These are phyloP conservation scores for Monosporascus ibericus DNA, from an alignment of 2,329 filamentous ascomycete genomes.

Conservation along the genomic window DNA sequence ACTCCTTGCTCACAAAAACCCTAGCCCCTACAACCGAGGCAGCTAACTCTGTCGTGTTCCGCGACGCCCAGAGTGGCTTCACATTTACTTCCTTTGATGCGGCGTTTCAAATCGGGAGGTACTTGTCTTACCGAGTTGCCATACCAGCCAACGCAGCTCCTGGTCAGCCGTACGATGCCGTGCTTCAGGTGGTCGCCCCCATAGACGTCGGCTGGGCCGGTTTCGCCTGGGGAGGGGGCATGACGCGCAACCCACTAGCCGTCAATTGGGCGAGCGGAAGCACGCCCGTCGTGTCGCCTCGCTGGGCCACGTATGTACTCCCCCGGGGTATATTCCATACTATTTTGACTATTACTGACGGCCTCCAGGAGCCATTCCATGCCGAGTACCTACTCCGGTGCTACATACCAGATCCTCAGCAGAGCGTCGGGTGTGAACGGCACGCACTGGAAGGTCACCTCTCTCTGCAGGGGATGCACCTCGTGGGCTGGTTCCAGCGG, in stretches of 20 bases:
- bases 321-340: neutral
- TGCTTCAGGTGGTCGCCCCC: constrained; percentile 38
- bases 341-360: neutral
- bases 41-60: constrained; percentile 18
- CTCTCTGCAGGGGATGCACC: constrained; percentile 30
- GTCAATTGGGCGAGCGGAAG: constrained; percentile 38
- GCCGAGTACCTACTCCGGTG: constrained; percentile 23
- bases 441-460: constrained; percentile 35
- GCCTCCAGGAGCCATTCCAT: constrained; percentile 27
- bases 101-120: constrained; percentile 18
- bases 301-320: constrained; percentile 37
- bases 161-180: constrained; percentile 30
- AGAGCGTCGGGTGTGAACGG: constrained; percentile 32
- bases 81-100: constrained; percentile 22
- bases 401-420: constrained; percentile 27
- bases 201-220: constrained; percentile 40
- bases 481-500: constrained; percentile 24
- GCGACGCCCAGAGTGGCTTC: constrained; percentile 24
- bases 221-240: constrained; percentile 42
- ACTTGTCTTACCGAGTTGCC: constrained; percentile 28
- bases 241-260: constrained; percentile 41
- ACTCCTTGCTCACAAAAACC: neutral
- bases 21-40: constrained; percentile 7
- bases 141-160: constrained; percentile 26
- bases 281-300: constrained; percentile 33